These are phyloP conservation scores for Eustoma russellianum DNA, from an alignment of 257 asterid species.

Conservation along the genomic window DNA sequence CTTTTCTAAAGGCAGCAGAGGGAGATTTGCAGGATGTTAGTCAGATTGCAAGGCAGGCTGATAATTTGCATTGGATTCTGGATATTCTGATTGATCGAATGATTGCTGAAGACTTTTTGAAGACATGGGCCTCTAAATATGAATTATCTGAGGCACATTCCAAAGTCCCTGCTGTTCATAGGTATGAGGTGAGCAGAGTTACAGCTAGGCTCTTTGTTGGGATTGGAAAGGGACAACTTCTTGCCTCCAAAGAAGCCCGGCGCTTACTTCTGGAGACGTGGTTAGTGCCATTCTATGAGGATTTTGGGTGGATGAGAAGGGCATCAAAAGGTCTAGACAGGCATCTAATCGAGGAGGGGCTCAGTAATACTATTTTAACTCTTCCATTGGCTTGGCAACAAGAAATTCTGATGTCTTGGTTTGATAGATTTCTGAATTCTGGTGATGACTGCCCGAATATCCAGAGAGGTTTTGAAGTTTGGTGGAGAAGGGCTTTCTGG, in stretches of 20 bases:
- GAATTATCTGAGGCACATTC: conserved; percentile 57
- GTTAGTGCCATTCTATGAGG: conserved; percentile 89
- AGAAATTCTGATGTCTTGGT: conserved; percentile 77
- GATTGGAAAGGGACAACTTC: conserved; percentile 79
- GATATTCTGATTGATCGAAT: conserved; percentile 83
- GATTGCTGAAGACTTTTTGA: conserved; percentile 71
- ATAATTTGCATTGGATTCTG: conserved; percentile 84
- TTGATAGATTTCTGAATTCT: conserved; percentile 61
- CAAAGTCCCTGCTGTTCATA: conserved; percentile 63
- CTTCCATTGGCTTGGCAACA: conserved; percentile 79
- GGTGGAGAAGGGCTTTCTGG: conserved; percentile 99
- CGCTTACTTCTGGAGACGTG: conserved; percentile 73
- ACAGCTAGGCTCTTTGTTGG: conserved; percentile 88
- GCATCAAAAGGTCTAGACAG: conserved; percentile 80
- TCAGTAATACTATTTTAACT: conserved; percentile 75
- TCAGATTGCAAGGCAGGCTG: conserved; percentile 86
- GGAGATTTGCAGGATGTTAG: conserved; percentile 37
- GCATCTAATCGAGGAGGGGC: conserved; percentile 88
- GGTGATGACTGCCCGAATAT: conserved; percentile 92
- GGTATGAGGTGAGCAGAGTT: conserved; percentile 73
- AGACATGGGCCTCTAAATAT: conserved; percentile 59
- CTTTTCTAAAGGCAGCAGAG: conserved; percentile 43
- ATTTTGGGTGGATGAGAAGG: conserved; percentile 92
- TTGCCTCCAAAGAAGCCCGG: conserved; percentile 77
- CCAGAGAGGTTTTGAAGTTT: conserved; percentile 82